Evolutionary conservation across 345 rosid genomes (phyloP).

Genomic region (Eucalyptus camaldulensis): DNA sequence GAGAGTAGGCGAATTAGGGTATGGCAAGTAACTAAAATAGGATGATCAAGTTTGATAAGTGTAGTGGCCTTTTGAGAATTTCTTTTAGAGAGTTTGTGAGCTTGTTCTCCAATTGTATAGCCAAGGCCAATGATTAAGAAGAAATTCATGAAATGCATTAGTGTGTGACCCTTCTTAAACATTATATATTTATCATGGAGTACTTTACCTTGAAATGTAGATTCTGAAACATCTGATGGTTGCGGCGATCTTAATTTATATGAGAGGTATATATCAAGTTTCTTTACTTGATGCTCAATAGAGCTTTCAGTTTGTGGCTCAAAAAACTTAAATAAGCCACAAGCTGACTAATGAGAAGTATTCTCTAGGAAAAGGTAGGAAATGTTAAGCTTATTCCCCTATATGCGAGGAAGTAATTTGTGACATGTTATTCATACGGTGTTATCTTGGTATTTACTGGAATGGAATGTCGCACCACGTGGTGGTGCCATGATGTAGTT

Average conservation of each 20-base stretch:
- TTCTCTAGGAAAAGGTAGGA: background rate
- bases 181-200: background rate
- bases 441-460: background rate
- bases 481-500: background rate
- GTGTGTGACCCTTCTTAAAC: background rate
- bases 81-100: background rate
- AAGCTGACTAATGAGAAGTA: background rate
- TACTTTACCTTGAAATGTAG: background rate
- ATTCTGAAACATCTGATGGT: background rate
- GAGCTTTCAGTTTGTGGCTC: background rate
- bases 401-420: background rate
- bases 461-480: background rate
- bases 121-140: background rate
- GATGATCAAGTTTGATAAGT: background rate
- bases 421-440: background rate
- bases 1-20: background rate
- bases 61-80: background rate
- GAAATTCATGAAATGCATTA: background rate
- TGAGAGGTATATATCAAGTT: background rate
- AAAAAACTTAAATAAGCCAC: background rate
- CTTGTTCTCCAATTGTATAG: background rate
- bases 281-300: background rate
- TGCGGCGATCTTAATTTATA: background rate
- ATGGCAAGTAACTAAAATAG: background rate
- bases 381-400: background rate